Evolutionary conservation across 371 early-diverging fungal species (phyloP).

Genomic region (Circinella umbellata): DNA sequence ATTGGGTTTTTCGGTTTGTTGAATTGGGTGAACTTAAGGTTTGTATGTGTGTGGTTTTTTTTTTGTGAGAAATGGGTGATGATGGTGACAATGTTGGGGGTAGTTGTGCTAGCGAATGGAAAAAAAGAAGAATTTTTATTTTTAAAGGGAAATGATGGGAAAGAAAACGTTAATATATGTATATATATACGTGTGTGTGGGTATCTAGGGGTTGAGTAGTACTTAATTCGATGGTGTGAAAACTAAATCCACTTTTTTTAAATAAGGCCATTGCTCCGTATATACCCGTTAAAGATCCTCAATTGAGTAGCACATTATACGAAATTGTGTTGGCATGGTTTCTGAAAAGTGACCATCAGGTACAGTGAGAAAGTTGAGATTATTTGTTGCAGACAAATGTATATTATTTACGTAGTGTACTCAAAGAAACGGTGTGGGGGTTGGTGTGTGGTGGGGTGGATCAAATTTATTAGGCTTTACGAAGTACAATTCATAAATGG

Average conservation of each 20-base stretch:
- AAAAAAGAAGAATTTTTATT: neutral
- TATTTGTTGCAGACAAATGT: no score
- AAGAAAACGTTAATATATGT: no score
- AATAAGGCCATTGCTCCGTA: conserved; percentile 68
- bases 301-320: conserved; percentile 80
- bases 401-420: neutral
- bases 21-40: conserved; percentile 74
- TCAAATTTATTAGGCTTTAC: conserved; percentile 39
- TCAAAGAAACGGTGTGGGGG: neutral
- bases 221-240: no score
- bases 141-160: neutral
- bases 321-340: conserved; percentile 84
- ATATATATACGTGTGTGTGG: no score
- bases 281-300: conserved; percentile 83
- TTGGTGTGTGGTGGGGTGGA: no score
- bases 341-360: conserved; percentile 67
- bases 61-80: no score
- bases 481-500: conserved; percentile 76
- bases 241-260: neutral
- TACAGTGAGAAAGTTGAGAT: conserved; percentile 16
- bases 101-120: no score
- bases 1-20: conserved; percentile 87
- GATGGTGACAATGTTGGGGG: no score
- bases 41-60: neutral
- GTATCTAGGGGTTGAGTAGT: no score